Conservation (phyloP, 805 yeast genomes). For the Ogataea paraovalis region DNA sequence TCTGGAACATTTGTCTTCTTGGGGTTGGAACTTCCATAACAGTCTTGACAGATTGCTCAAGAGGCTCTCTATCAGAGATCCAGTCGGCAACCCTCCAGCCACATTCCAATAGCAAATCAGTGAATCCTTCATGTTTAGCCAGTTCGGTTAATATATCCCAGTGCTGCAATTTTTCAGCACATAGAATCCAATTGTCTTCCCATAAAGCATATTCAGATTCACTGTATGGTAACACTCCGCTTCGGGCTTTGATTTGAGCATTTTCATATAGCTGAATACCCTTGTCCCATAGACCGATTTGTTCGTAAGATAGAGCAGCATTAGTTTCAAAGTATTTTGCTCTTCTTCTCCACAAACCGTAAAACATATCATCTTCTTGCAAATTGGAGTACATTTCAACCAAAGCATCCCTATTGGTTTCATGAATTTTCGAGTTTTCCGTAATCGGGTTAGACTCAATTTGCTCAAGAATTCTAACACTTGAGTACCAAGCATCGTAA, state of each 20-base stretch:
- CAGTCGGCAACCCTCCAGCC: conserved; percentile 99
- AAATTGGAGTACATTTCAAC: conserved; percentile 83
- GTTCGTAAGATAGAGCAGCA: conserved; percentile 90
- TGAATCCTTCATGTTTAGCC: conserved; percentile 97
- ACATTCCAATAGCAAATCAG: conserved; percentile 92
- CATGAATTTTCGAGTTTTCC: conserved; percentile 71
- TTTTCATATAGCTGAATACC: conserved; percentile 92
- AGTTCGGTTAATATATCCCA: conserved; percentile 97
- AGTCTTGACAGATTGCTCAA: conserved; percentile 89
- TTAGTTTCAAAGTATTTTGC: conserved; percentile 93
- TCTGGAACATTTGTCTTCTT: conserved; percentile 90
- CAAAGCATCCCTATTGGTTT: conserved; percentile 84
- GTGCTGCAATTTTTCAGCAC: conserved; percentile 95
- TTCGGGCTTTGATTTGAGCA: conserved; percentile 94
- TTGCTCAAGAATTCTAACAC: conserved; percentile 78
- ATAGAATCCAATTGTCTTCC: conserved; percentile 98
- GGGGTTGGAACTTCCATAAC: conserved; percentile 99
- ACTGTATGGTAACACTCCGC: conserved; percentile 92
- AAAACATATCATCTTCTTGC: conserved; percentile 95
- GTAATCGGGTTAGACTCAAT: conserved; percentile 42
- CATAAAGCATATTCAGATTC: conserved; percentile 93
- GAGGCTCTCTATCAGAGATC: conserved; percentile 90
- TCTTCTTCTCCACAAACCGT: conserved; percentile 95
- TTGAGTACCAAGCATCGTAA: conserved; percentile 88
- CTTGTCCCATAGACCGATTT: conserved; percentile 89